A percentile compares a stretch with the other conserved stretches of the same genome.
Evolutionary conservation across 2,329 filamentous ascomycete genomes (phyloP).

Genomic region (Sclerotinia nivalis): DNA sequence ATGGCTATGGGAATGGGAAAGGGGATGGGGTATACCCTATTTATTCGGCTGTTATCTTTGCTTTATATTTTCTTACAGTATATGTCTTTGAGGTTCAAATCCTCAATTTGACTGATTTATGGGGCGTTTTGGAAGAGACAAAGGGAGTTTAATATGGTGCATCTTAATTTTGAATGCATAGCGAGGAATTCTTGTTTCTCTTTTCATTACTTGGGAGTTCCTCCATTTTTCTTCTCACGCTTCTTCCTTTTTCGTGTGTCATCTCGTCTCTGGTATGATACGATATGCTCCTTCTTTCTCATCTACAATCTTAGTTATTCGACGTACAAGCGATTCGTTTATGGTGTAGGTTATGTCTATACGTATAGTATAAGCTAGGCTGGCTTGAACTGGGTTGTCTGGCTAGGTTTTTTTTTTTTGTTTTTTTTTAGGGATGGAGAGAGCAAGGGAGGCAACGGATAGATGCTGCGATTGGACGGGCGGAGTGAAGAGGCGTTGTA

Average conservation of each 20-base stretch:
- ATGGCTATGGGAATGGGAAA: slow-evolving; percentile 26
- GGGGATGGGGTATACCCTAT: slow-evolving; percentile 12
- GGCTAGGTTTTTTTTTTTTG: neutral
- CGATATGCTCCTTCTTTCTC: neutral
- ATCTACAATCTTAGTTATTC: neutral
- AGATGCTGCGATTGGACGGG: neutral
- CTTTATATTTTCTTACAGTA: slow-evolving; percentile 9
- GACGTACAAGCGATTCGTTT: neutral
- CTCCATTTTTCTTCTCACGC: neutral
- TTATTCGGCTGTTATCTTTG: slow-evolving; percentile 11
- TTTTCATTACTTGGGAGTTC: neutral
- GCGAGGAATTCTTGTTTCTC: slow-evolving; percentile 29
- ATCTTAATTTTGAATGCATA: slow-evolving; percentile 18
- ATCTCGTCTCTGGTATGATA: too few species aligned
- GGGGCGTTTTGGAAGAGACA: slow-evolving; percentile 2
- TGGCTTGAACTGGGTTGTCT: neutral
- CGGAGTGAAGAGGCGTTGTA: too few species aligned
- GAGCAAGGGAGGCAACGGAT: neutral
- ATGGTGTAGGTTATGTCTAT: slow-evolving; percentile 1
- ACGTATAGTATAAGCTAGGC: neutral
- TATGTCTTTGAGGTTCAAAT: slow-evolving; percentile 1
- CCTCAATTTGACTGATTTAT: neutral
- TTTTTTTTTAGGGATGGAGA: too few species aligned
- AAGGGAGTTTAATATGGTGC: neutral
- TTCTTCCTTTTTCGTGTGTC: neutral